Base-by-base conservation (phyloP, 1,139 yeast species). In the Spathaspora sp. region DNA sequence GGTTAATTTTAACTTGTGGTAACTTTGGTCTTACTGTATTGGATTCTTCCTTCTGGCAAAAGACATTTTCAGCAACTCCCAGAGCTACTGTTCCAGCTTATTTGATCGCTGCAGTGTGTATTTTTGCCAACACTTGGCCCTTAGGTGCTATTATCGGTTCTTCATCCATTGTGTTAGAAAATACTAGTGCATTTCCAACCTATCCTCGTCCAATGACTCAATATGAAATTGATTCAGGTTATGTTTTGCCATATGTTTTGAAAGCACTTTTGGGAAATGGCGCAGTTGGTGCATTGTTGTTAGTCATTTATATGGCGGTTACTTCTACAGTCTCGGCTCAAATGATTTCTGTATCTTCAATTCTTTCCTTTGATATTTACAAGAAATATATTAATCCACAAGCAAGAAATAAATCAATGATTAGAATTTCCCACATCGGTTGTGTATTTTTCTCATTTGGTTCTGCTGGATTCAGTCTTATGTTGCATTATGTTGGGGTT, bases 21-120 rank as follows among this genome's bases (percentile, higher is more conserved):
- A 56, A 61, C 44, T 57, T 61, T 44, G 65, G 66, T 8, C 51
- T 61, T 31, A 58, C 65, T n/a, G 60, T 63, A n/a, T 57, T 60
- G 60, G 66, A 62, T 47, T 52, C 58, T 16, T 60, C 64, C 4
- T 63, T 60, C 43, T 62, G 64, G 65, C 65, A 62, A 51, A 66
- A 67, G 47, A 55, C 64, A 20, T 65, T 65, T 43, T 58, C 65
- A 47, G 65, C 71, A 10, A 56, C 60, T 49, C 52, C 61, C 4
- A 58, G 55, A 33, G 65, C 70, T 26, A 57, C 67, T 8, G 61
- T 66, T 39, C 70, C 70, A 5, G 74, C 72, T 3, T 69, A 70
- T 46, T 48, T 67, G 26, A 55, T 64, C 39, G 72, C 67, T 1
- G 68, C 70, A 0, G 47, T 61, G 1, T 50, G 55, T 10, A 65